A percentile compares a stretch with the other conserved stretches of the same genome.
These are phyloP conservation scores for Nakaseomyces sp. DNA, from an alignment of 1,139 yeast species.

Conservation along the genomic window DNA sequence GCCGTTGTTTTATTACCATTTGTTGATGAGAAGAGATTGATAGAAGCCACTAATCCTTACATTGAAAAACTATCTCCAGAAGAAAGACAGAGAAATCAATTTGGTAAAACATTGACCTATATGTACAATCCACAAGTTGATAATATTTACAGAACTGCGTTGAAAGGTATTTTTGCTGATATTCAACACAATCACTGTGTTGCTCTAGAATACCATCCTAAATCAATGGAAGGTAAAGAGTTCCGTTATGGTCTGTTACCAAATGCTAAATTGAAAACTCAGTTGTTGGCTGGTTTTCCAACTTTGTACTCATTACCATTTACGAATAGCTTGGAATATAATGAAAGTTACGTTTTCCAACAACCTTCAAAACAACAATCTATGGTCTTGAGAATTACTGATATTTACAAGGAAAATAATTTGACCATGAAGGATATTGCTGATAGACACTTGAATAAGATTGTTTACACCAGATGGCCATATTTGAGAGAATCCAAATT, in stretches of 20 bases:
- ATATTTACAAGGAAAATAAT: constrained; percentile 42
- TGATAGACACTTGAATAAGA: constrained; percentile 46
- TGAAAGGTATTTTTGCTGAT: constrained; percentile 70
- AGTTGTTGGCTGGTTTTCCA: constrained; percentile 86
- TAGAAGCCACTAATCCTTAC: constrained; percentile 60
- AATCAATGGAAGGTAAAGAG: constrained; percentile 39
- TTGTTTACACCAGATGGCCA: constrained; percentile 82
- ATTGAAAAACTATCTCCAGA: constrained; percentile 55
- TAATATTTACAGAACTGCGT: constrained; percentile 62
- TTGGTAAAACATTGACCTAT: constrained; percentile 63
- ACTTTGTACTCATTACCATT: constrained; percentile 64
- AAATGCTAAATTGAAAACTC: constrained; percentile 62
- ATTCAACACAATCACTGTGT: constrained; percentile 70
- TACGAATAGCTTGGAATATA: constrained; percentile 42
- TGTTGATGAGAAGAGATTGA: constrained; percentile 73
- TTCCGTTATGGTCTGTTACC: constrained; percentile 52
- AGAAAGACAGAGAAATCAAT: constrained; percentile 63
- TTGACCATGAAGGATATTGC: constrained; percentile 44
- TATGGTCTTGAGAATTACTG: constrained; percentile 54
- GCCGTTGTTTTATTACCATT: constrained; percentile 93
- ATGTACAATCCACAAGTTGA: constrained; percentile 70
- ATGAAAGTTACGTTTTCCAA: constrained; percentile 72
- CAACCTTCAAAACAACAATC: constrained; percentile 80
- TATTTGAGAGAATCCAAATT: constrained; percentile 75
- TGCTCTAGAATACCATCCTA: constrained; percentile 48